Evolutionary conservation across 306 rosid genomes (phyloP), one percentile per base, ranked within the genome.

Genomic region (Quillaja saponaria): DNA sequence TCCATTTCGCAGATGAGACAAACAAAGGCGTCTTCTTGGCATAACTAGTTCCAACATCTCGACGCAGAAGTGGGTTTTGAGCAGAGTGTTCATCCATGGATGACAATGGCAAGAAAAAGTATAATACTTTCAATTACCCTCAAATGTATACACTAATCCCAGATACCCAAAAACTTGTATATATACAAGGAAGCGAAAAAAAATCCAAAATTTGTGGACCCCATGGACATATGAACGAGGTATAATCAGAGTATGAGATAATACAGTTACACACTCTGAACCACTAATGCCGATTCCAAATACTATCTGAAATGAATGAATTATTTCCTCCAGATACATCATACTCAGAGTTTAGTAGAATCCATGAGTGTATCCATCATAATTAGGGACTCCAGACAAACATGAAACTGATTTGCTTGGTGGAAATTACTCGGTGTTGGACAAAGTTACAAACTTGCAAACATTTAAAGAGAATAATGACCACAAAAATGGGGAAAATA

Each of bases 11-110:
- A 14, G 58, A 78, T n/a, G 74, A 74, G 0, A 68, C 72, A 42
- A 71, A 28, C 57, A 51, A 9, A 35, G 79, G 60, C 7, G 61
- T n/a, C 49, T 63, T 76, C 64, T 39, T 51, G 33, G 54, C 71
- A 76, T 31, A 18, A 41, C 14, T 71, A 80, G 38, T 38, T 58
- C 55, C 88, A 55, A 19, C 76, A n/a, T 8, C 53, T 17, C 47
- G 63, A 64, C 66, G 54, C 65, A 90, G 75, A 67, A 85, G 82
- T 45, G 94, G 95, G 11, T 13, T 56, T 3, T 58, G 50, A 61
- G 76, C 65, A 34, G 76, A 61, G 49, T 72, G 57, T 64, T 55
- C 61, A 62, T 71, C 95, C 95, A 84, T 87, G 57, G 64, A 34
- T 25, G 41, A 6, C n/a, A 34, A 3, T 42, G 16, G 51, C 34